Evolutionary conservation across 2,329 filamentous ascomycete species (phyloP).

Genomic region (Colletotrichum chlorophyti): DNA sequence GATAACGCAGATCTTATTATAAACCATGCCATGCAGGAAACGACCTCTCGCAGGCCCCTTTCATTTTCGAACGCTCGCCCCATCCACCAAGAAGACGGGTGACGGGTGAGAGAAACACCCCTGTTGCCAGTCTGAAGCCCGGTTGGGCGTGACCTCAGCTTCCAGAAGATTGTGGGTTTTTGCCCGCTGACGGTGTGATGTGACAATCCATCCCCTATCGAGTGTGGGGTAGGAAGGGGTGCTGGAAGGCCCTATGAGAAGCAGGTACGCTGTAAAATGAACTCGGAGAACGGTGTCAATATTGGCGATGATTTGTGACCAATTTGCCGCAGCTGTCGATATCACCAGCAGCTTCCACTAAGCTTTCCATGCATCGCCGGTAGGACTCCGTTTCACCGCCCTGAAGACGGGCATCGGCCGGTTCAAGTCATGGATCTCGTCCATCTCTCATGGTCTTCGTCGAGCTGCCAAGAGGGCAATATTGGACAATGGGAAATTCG

Average conservation of each 20-base stretch:
- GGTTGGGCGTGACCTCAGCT: conserved; percentile 22
- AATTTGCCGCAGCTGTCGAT: too few species aligned
- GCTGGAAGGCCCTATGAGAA: conserved; percentile 4
- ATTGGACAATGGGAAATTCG: too few species aligned
- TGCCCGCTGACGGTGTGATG: not conserved
- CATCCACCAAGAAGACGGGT: not conserved
- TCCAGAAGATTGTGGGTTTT: conserved; percentile 25
- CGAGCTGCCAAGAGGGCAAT: too few species aligned
- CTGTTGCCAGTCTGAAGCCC: not conserved
- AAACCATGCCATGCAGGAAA: not conserved
- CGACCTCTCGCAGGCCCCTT: conserved; percentile 11
- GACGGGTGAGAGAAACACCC: too few species aligned
- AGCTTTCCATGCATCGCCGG: too few species aligned
- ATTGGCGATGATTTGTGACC: conserved; percentile 18
- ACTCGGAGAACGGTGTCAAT: conserved; percentile 4
- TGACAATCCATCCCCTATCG: not conserved
- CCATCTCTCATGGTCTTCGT: too few species aligned
- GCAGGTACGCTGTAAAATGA: conserved; percentile 7
- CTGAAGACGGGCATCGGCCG: too few species aligned
- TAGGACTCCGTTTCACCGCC: too few species aligned
- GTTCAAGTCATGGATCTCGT: too few species aligned
- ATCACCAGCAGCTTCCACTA: too few species aligned
- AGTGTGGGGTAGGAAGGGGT: conserved; percentile 22
- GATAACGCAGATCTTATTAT: conserved; percentile 23
- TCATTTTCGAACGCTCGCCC: conserved; percentile 5